Evolutionary conservation across 208 protist genomes (phyloP).

Genomic region (Leishmania braziliensis): DNA sequence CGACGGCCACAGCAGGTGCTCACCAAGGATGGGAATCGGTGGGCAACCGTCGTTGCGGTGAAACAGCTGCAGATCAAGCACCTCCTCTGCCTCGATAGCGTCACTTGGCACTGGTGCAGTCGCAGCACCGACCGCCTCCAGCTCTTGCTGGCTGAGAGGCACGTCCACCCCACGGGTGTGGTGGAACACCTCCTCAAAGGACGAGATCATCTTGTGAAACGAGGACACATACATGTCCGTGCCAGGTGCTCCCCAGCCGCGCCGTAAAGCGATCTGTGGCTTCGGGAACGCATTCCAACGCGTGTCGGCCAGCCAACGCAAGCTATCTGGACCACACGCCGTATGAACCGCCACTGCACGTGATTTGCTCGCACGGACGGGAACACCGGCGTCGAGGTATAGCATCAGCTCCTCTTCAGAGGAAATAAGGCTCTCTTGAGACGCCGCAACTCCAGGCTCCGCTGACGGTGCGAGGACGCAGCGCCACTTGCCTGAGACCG

Average conservation of each 20-base stretch:
- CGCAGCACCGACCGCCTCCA: slow-evolving; percentile 6
- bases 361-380: slow-evolving; percentile 39
- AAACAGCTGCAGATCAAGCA: slow-evolving; percentile 89
- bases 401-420: slow-evolving; percentile 51
- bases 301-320: slow-evolving; percentile 55
- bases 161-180: slow-evolving; percentile 41
- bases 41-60: slow-evolving; percentile 66
- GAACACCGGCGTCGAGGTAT: slow-evolving; percentile 67
- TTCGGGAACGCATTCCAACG: slow-evolving; percentile 71
- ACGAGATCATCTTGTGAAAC: slow-evolving; percentile 76
- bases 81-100: slow-evolving; percentile 23
- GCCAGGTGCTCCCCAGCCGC: slow-evolving; percentile 81
- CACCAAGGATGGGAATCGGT: slow-evolving; percentile 59
- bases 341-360: slow-evolving; percentile 40
- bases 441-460: neutral
- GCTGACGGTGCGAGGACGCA: slow-evolving; percentile 74
- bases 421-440: slow-evolving; percentile 14
- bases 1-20: slow-evolving; percentile 76
- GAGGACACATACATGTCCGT: slow-evolving; percentile 66
- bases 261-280: slow-evolving; percentile 81
- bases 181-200: slow-evolving; percentile 81
- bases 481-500: slow-evolving; percentile 80
- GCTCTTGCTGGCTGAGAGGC: slow-evolving; percentile 17
- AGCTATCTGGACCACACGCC: slow-evolving; percentile 38
- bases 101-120: slow-evolving; percentile 9